Conservation (phyloP, 2,329 filamentous ascomycete species). For the Tolypocladium sp. region DNA sequence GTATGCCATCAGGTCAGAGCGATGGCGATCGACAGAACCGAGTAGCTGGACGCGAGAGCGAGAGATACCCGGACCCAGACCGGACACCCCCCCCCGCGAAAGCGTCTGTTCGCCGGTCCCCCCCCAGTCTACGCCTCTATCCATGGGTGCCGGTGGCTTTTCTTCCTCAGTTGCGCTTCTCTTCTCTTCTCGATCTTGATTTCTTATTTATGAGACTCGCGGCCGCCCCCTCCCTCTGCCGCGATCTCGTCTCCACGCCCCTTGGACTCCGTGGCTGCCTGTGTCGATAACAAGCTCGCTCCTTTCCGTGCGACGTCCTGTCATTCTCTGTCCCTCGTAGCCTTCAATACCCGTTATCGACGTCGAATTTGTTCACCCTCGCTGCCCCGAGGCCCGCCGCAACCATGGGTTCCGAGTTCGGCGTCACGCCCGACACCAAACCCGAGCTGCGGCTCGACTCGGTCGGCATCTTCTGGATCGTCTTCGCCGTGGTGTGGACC, state of each 20-base stretch:
- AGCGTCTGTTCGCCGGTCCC: not conserved
- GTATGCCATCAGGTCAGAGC: not conserved
- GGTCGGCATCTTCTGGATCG: constrained; percentile 31
- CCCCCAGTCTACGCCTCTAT: not conserved
- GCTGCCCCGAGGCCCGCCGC: not conserved
- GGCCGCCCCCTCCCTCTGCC: not conserved
- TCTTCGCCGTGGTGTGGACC: constrained; percentile 28
- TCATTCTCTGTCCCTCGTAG: not conserved
- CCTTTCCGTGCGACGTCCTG: not conserved
- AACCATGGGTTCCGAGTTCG: constrained; percentile 21
- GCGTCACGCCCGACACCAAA: constrained; percentile 18
- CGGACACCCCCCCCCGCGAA: not conserved
- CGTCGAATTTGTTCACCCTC: not conserved
- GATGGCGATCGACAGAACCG: not conserved
- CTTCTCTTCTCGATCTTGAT: not conserved
- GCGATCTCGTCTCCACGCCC: not conserved
- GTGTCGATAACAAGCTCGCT: not conserved
- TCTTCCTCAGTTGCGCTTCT: not conserved
- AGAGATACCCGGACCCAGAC: not conserved
- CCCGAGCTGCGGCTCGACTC: constrained; percentile 23
- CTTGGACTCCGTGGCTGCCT: not conserved
- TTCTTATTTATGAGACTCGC: not conserved
- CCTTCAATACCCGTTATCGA: not conserved
- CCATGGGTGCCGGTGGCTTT: not conserved
- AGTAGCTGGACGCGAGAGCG: not conserved